These are phyloP conservation scores for Populus ilicifolia DNA, from an alignment of 345 rosid genomes.

Conservation along the genomic window DNA sequence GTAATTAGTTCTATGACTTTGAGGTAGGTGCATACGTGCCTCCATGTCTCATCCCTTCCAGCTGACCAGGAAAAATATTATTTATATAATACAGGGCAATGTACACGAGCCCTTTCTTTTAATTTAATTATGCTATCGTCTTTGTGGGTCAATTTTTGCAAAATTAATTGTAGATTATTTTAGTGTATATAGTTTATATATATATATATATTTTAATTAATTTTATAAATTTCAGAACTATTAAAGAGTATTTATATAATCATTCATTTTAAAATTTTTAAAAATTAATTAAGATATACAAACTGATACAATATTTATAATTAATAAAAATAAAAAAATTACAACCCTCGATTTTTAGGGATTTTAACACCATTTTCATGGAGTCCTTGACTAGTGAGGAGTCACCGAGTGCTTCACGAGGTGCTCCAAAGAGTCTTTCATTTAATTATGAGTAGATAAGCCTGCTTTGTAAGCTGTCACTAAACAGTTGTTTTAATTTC, in stretches of 20 bases:
- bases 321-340: too few species aligned
- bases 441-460: background rate
- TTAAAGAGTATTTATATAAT: fast-evolving
- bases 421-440: background rate
- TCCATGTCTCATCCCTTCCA: background rate
- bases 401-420: background rate
- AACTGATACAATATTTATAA: fast-evolving
- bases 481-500: background rate
- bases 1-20: too few species aligned
- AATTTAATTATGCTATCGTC: too few species aligned
- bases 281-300: fast-evolving
- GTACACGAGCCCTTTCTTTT: background rate
- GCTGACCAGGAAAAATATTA: too few species aligned
- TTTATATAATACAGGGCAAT: too few species aligned
- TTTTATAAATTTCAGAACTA: fast-evolving
- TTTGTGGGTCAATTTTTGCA: background rate
- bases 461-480: background rate
- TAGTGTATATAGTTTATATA: too few species aligned
- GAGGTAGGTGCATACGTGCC: background rate
- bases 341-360: background rate
- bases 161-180: too few species aligned
- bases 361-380: too few species aligned
- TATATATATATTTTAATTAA: too few species aligned
- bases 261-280: too few species aligned
- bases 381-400: background rate